Evolutionary conservation across 1,284 basidiomycete genomes (phyloP), one percentile per base, ranked within the genome.

Genomic region (Cutaneotrichosporon spelunceum): DNA sequence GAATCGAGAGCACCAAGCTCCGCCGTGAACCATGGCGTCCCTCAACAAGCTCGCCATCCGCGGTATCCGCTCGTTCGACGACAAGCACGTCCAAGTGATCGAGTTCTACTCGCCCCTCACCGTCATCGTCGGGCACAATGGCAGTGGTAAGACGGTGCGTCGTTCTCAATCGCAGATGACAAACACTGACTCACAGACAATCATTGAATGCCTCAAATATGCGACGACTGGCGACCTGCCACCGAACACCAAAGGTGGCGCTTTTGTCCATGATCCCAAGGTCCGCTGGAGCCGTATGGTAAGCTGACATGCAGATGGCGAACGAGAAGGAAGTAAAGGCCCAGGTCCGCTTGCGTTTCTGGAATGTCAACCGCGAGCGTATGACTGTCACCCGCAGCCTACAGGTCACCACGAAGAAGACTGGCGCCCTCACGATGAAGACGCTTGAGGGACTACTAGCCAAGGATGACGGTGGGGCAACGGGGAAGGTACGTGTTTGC

Each of bases 201-300:
- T 99, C 75, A 99, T 99, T 78, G 96, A 99, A 82, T 99, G 95
- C 79, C 85, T 99, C 75, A 99, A 99, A 81, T 99, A 99, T 77
- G 93, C 93, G 5, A 97, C 95, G 0, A 99, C 96, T 0, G 96
- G 96, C 34, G 94, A 99, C 77, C 87, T 99, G 69, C 96, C 96
- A 0, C 93, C 96, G 0, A 97, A 97, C 75, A 93, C 94, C 33
- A 93, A 95, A 68, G 95, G 95, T 29, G 96, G 96, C 30, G 96
- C 96, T 0, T 99, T 99, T 76, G 82, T 99, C 7, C 95, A 99
- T 76, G 96, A 99, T 79, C 96, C 96, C 0, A 94, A 94, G 62
- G 82, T 81, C 27, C 2, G 48, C 16, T 36, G 16, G 2, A 29
- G 13, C 14, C 13, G 11, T 42, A 8, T 21, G n/a, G 44, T 5